Evolutionary conservation across 805 yeast genomes (phyloP).

Genomic region (Candida odintsovae): DNA sequence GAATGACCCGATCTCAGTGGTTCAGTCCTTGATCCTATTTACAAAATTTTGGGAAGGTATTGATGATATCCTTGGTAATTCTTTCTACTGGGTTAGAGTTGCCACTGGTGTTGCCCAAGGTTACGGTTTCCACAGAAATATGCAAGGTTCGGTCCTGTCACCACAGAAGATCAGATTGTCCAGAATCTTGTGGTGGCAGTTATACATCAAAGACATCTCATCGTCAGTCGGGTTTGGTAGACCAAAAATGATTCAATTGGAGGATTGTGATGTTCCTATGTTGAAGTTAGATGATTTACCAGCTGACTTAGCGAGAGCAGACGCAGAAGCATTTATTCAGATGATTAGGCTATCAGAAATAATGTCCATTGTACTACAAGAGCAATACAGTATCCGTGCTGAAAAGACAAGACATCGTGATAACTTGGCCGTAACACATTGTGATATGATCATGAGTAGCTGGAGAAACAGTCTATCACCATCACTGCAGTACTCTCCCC

Average conservation of each 20-base stretch:
- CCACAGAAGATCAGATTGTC: constrained; percentile 42
- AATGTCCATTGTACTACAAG: constrained; percentile 60
- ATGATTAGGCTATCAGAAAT: constrained; percentile 63
- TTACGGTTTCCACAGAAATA: constrained; percentile 65
- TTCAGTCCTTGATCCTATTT: constrained; percentile 57
- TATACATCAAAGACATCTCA: constrained; percentile 64
- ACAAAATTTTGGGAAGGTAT: constrained; percentile 74
- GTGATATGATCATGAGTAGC: constrained; percentile 71
- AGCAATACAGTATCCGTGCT: constrained; percentile 67
- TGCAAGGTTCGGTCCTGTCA: constrained; percentile 32
- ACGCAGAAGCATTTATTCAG: constrained; percentile 55
- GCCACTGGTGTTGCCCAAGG: constrained; percentile 71
- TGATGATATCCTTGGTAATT: constrained; percentile 59
- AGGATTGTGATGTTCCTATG: constrained; percentile 76
- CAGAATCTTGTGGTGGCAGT: constrained; percentile 73
- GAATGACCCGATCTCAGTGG: constrained; percentile 51
- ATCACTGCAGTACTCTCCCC: constrained; percentile 55
- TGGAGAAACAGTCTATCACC: constrained; percentile 69
- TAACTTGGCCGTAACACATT: constrained; percentile 39
- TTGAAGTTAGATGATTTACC: constrained; percentile 58
- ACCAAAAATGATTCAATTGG: constrained; percentile 61
- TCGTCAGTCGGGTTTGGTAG: constrained; percentile 71
- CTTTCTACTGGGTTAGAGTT: constrained; percentile 63
- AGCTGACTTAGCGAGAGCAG: constrained; percentile 43
- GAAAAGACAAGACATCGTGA: constrained; percentile 47